Conservation (phyloP, 169 alveolate species). For the Eimeria maxima region DNA sequence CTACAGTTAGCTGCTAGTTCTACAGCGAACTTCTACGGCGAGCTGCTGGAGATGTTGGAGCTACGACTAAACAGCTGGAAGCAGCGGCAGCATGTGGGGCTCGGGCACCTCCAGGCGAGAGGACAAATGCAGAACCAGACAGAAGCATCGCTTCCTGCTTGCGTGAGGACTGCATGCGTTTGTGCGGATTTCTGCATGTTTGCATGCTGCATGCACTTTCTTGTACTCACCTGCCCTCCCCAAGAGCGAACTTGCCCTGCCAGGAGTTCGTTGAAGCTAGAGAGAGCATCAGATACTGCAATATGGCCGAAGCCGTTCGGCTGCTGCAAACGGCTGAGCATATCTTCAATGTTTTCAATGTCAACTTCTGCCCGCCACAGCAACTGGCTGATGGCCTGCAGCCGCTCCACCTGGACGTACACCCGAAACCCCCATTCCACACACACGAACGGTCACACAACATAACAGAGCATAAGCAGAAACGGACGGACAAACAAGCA, state of each 20-base stretch:
- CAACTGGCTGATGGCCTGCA: constrained; percentile 85
- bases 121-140: no score
- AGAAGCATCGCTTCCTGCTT: no score
- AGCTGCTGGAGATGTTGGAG: no score
- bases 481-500: no score
- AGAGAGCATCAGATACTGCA: constrained; percentile 54
- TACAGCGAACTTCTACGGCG: no score
- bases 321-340: constrained; percentile 65
- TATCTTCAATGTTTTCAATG: constrained; percentile 86
- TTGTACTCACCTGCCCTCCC: constrained; percentile 71
- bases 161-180: not conserved
- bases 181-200: not conserved
- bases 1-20: no score
- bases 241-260: constrained; percentile 49
- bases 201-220: not conserved
- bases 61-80: no score
- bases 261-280: constrained; percentile 53
- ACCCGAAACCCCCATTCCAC: not conserved
- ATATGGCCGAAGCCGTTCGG: not conserved
- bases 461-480: no score
- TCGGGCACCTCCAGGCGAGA: no score
- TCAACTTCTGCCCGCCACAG: constrained; percentile 89
- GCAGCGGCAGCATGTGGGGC: no score
- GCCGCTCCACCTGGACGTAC: constrained; percentile 6
- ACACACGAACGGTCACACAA: not conserved